These are phyloP conservation scores for Aspergillus clavatus DNA, from an alignment of 2,329 filamentous ascomycete genomes.

Conservation along the genomic window DNA sequence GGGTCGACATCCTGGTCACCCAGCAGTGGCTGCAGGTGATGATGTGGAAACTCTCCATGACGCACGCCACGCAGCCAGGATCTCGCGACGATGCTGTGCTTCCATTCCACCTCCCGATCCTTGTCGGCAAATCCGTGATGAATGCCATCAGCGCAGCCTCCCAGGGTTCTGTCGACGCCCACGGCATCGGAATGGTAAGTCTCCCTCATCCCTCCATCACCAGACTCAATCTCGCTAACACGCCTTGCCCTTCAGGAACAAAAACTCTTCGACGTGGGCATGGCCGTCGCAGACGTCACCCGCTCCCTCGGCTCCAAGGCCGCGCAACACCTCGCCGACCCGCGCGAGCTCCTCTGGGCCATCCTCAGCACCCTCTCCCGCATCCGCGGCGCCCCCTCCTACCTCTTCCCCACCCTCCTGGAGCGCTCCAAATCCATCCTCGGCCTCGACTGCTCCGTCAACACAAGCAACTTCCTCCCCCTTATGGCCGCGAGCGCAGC, in stretches of 20 bases:
- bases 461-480: conserved; percentile 26
- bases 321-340: conserved; percentile 27
- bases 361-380: conserved; percentile 35
- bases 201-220: neutral
- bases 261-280: conserved; percentile 35
- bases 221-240: neutral
- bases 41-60: conserved; percentile 68
- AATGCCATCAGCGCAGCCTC: conserved; percentile 69
- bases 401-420: conserved; percentile 32
- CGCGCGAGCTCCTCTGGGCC: conserved; percentile 36
- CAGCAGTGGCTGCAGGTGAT: conserved; percentile 69
- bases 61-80: conserved; percentile 57
- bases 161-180: conserved; percentile 67
- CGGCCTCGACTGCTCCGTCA: conserved; percentile 28
- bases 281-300: conserved; percentile 31
- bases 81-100: conserved; percentile 53
- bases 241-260: conserved; percentile 26
- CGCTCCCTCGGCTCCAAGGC: conserved; percentile 27
- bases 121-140: conserved; percentile 59
- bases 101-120: conserved; percentile 60
- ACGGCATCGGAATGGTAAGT: conserved; percentile 69
- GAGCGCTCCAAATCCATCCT: conserved; percentile 29
- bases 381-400: conserved; percentile 37
- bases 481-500: conserved; percentile 16
- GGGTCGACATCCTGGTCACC: conserved; percentile 63